Conservation (phyloP, 306 rosid genomes). For the Astragalus membranaceus region DNA sequence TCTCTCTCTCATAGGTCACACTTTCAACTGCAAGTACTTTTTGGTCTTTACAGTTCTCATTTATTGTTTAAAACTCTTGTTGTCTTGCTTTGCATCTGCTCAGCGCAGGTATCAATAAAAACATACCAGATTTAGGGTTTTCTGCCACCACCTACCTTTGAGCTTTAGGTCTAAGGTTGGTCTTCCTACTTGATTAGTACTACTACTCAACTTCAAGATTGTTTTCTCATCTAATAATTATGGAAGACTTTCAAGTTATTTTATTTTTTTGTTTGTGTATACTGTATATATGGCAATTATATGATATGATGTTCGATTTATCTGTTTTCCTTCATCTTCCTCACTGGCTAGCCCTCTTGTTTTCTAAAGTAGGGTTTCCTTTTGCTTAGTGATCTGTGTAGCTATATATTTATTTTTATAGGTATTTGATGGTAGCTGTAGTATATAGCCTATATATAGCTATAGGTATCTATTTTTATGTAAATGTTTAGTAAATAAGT, state of each 20-base stretch:
- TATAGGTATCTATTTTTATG: neutral
- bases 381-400: conserved; percentile 17
- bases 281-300: neutral
- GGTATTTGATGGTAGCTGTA: neutral
- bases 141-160: conserved; percentile 16
- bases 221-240: neutral
- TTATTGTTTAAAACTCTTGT: conserved; percentile 17
- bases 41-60: conserved; percentile 26
- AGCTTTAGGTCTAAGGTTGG: conserved; percentile 23
- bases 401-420: neutral
- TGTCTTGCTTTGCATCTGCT: neutral
- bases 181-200: neutral
- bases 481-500: neutral
- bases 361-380: conserved; percentile 25
- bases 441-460: neutral
- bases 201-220: conserved; percentile 5
- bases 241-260: neutral
- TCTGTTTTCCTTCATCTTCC: conserved; percentile 1
- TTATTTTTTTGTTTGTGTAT: neutral
- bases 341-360: neutral
- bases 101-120: conserved; percentile 25
- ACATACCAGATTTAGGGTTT: conserved; percentile 37
- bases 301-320: neutral
- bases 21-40: conserved; percentile 17
- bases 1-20: neutral